These are phyloP conservation scores for Puccinia brachypodii DNA, from an alignment of 1,284 basidiomycete genomes.

Conservation along the genomic window DNA sequence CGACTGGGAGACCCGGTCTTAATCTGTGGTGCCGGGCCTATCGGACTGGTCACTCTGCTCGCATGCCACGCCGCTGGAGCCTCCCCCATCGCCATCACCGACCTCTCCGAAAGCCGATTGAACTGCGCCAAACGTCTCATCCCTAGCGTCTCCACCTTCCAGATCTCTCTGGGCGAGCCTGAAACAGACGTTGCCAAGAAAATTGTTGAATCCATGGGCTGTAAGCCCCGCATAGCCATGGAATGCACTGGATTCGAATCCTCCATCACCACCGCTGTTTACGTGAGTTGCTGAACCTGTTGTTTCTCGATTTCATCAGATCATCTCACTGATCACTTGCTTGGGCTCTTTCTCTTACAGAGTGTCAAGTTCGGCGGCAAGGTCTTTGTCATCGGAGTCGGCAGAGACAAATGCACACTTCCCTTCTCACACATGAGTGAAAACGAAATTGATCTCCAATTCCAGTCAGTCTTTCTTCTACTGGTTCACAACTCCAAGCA, in stretches of 20 bases:
- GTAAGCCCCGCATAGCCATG: slow-evolving; percentile 63
- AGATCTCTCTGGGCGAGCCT: slow-evolving; percentile 55
- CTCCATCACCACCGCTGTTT: slow-evolving; percentile 79
- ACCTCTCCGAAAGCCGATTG: slow-evolving; percentile 61
- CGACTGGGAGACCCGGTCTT: slow-evolving; percentile 60
- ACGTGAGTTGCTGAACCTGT: slow-evolving; percentile 57
- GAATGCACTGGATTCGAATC: slow-evolving; percentile 87
- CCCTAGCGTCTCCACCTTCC: slow-evolving; percentile 59
- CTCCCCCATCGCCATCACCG: slow-evolving; percentile 62
- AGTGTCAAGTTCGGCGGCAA: slow-evolving; percentile 60
- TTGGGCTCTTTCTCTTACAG: slow-evolving; percentile 50
- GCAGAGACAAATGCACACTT: slow-evolving; percentile 56
- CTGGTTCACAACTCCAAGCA: slow-evolving; percentile 53
- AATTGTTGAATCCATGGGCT: slow-evolving; percentile 57
- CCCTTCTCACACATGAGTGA: slow-evolving; percentile 62
- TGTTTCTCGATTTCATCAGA: slow-evolving; percentile 12
- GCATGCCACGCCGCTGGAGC: slow-evolving; percentile 62
- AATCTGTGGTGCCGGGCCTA: slow-evolving; percentile 62
- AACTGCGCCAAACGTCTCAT: slow-evolving; percentile 62
- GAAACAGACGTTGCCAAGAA: slow-evolving; percentile 53
- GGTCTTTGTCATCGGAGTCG: slow-evolving; percentile 63
- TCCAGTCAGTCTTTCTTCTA: slow-evolving; percentile 61
- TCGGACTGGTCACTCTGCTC: slow-evolving; percentile 62
- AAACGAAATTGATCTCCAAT: slow-evolving; percentile 63
- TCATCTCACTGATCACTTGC: neutral